Conservation (phyloP, 306 rosid species). For the Trichosanthes cucumerina region DNA sequence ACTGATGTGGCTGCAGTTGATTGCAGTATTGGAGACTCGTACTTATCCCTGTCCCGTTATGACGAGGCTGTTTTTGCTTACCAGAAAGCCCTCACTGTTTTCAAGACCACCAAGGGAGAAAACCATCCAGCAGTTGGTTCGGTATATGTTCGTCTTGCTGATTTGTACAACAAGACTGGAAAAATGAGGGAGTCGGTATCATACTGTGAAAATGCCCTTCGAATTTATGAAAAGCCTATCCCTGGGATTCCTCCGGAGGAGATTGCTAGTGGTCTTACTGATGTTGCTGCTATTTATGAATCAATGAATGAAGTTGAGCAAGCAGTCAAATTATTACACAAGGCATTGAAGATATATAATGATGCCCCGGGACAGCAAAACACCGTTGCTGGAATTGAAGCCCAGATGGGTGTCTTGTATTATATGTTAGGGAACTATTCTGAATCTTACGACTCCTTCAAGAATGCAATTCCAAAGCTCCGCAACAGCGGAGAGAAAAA, state of each 20-base stretch:
- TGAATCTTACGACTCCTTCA: constrained; percentile 59
- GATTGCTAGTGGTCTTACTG: constrained; percentile 70
- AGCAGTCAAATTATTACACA: constrained; percentile 59
- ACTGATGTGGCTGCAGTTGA: constrained; percentile 83
- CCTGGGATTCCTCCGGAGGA: constrained; percentile 62
- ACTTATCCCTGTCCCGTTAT: constrained; percentile 60
- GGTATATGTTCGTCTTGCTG: constrained; percentile 73
- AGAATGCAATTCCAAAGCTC: constrained; percentile 60
- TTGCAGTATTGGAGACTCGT: constrained; percentile 85
- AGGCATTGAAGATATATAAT: constrained; percentile 51
- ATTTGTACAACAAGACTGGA: constrained; percentile 68
- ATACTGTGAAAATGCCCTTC: constrained; percentile 73
- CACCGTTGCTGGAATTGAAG: constrained; percentile 86
- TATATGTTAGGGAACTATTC: constrained; percentile 57
- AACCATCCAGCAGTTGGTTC: constrained; percentile 81
- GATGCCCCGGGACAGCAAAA: constrained; percentile 72
- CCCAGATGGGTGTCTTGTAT: constrained; percentile 86
- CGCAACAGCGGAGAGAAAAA: constrained; percentile 76
- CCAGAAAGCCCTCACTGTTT: constrained; percentile 72
- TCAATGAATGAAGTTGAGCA: constrained; percentile 75
- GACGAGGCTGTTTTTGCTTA: constrained; percentile 80
- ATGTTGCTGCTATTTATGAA: constrained; percentile 78
- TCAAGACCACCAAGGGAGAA: constrained; percentile 78
- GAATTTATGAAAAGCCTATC: constrained; percentile 73
- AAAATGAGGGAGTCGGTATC: constrained; percentile 66